Evolutionary conservation across 129 eudicot genomes (phyloP).

Genomic region (Pseudognaphalium luteoalbum): DNA sequence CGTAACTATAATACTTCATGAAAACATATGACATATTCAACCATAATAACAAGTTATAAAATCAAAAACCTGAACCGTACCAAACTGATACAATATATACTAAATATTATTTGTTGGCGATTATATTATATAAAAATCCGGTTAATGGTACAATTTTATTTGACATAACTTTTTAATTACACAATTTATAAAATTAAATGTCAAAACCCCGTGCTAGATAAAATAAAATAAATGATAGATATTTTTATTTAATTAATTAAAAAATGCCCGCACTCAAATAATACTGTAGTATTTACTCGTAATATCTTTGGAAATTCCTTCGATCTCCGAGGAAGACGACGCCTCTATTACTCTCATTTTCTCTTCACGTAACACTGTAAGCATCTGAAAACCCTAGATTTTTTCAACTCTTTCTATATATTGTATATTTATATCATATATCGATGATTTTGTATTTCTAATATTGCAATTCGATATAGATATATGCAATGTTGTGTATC

Average conservation of each 20-base stretch:
- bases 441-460: background rate
- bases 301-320: constrained; percentile 25
- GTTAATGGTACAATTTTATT: too few relatives aligned
- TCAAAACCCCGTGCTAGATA: too few relatives aligned
- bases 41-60: too few relatives aligned
- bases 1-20: too few relatives aligned
- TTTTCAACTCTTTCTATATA: background rate
- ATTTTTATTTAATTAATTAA: constrained; percentile 17
- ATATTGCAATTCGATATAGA: background rate
- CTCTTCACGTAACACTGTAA: constrained; percentile 24
- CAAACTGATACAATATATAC: too few relatives aligned
- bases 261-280: constrained; percentile 26
- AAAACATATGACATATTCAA: too few relatives aligned
- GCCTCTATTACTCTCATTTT: constrained; percentile 24
- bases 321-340: constrained; percentile 29
- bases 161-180: too few relatives aligned
- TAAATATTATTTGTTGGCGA: too few relatives aligned
- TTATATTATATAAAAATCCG: too few relatives aligned
- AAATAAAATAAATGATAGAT: background rate
- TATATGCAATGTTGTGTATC: constrained; percentile 22
- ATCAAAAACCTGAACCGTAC: too few relatives aligned
- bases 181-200: too few relatives aligned
- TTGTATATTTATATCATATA: background rate
- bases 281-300: background rate
- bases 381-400: constrained; percentile 33